Evolutionary conservation across 331 rosid genomes (phyloP), one percentile per base, ranked within the genome.

Genomic region (Ulmus americana): DNA sequence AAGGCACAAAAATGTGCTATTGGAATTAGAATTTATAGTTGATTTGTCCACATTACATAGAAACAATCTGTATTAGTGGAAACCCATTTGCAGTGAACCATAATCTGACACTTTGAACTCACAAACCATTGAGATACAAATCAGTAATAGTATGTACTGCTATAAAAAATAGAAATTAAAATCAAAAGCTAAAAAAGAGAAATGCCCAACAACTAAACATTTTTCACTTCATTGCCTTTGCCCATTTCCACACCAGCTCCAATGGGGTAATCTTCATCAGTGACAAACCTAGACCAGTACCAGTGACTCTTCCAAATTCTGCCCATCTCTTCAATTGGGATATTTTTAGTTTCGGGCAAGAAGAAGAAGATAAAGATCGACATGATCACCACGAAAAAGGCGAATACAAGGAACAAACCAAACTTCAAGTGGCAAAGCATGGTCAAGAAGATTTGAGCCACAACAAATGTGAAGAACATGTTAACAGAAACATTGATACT

Each of bases 401-500:
- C 95, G 13, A 88, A 91, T 87, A 91, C 86, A 66, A 91, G 15
- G 81, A 91, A 88, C 61, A 91, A 49, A 0, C 96, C 96, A 8
- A 91, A 88, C 79, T 91, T 91, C 92, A 91, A 63, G 60, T 83
- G 92, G 57, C 97, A 88, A 0, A 91, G 76, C 97, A 91, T 86
- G 0, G 69, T 44, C 73, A 91, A 60, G 88, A 91, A 91, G 3
- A 80, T 7, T 69, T 91, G 96, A 0, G 96, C 97, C 1, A 91
- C 85, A 0, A 73, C 0, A 58, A 91, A 91, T 0, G 97, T 91
- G 84, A 88, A 91, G 28, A 91, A 22, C 97, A 91, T 91, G 86
- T 91, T 91, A 3, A 84, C 88, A 0, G 95, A 86, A 1, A 91
- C 96, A 8, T 81, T 91, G n/a, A 88, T 52, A 62, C 96, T 88